Evolutionary conservation across 331 rosid species (phyloP), one percentile per base, ranked within the genome.

Genomic region (Pyrus hybrid): DNA sequence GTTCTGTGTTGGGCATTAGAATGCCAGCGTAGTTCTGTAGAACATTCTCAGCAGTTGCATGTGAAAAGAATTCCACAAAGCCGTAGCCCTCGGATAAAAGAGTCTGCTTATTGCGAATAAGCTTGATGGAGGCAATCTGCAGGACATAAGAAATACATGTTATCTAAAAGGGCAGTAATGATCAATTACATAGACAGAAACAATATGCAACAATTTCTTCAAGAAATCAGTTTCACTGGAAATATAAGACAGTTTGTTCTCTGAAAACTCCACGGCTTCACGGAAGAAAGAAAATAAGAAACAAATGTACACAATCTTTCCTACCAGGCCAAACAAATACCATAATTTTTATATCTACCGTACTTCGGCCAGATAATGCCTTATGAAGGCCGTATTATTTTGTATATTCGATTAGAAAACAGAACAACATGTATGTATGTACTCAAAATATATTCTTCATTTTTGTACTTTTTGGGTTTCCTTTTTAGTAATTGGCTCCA

Each of bases 31-130:
- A 93, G 78, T 57, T 89, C 85, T 83, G 96, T 51, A 93, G 83
- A 65, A 89, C 96, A 79, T 89, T 93, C 85, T 93, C 98, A 49
- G 97, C 97, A 67, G 90, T 83, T 37, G 84, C 84, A 67, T 89
- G 97, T 6, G 96, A 83, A 83, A 67, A 86, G 66, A 91, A 91
- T 77, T 93, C 98, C 68, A 93, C 97, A 75, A 93, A 93, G 74
- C 98, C 98, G 74, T 93, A 93, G 71, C 98, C 97, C 84, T 93
- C 98, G 20, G 98, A 89, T 72, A 88, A 74, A 63, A 93, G 90
- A 68, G 91, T 89, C 68, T 89, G 93, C 91, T 93, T 93, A 82
- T 93, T 93, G 74, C 98, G 93, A 79, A 93, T 93, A 72, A 93
- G 88, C 91, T 93, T 93, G 61, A 93, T 79, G 70, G 91, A 88